Evolutionary conservation across 2,329 filamentous ascomycete species (phyloP).

Genomic region (Fusarium anguioides): DNA sequence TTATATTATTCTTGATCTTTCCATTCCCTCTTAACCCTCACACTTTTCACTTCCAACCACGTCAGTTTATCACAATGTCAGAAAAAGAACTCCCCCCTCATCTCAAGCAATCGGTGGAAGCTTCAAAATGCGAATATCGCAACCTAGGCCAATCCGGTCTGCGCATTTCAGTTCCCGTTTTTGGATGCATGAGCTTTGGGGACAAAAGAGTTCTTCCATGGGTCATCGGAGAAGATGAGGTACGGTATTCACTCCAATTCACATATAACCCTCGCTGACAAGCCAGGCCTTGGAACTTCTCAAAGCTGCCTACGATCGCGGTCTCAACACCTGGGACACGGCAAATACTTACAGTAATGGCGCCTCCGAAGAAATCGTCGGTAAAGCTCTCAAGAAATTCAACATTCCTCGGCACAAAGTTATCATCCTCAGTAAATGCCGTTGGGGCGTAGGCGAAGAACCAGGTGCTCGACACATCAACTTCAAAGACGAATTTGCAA

Average conservation of each 20-base stretch:
- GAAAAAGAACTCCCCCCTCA: conserved; percentile 13
- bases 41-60: not conserved
- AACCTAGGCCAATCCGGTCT: conserved; percentile 20
- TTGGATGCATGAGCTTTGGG: conserved; percentile 36
- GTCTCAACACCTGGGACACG: conserved; percentile 33
- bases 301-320: conserved; percentile 34
- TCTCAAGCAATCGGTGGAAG: conserved; percentile 25
- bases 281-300: conserved; percentile 17
- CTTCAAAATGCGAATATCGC: conserved; percentile 35
- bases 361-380: conserved; percentile 22
- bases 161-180: conserved; percentile 16
- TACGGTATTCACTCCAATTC: accelerated
- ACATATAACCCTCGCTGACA: not conserved
- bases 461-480: conserved; percentile 23
- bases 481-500: conserved; percentile 17
- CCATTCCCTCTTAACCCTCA: not conserved
- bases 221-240: conserved; percentile 31
- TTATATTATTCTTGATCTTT: not conserved
- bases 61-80: not conserved
- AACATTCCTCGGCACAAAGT: conserved; percentile 33
- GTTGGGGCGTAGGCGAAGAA: conserved; percentile 33
- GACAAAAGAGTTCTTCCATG: conserved; percentile 27
- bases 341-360: conserved; percentile 35
- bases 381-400: conserved; percentile 29
- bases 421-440: conserved; percentile 29